A percentile compares a stretch with the other conserved stretches of the same genome.
Evolutionary conservation across 345 rosid species (phyloP).

Genomic region (Populus nigra): DNA sequence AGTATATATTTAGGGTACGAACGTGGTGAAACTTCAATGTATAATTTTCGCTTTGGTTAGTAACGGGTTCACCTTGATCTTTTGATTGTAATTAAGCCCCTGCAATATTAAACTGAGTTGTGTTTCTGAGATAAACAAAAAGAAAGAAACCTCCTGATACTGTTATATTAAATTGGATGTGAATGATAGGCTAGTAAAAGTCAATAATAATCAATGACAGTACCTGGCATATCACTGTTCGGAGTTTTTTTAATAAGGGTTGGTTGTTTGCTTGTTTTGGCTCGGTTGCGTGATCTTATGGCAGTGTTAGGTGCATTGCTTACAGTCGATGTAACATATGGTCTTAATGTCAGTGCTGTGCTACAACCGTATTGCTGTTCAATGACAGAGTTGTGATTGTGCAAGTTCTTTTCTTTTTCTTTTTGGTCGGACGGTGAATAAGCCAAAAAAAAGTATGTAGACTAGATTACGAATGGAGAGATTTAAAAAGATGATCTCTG

Average conservation of each 20-base stretch:
- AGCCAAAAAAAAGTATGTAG: neutral
- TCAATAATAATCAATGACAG: neutral
- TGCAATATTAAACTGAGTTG: neutral
- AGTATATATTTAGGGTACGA: neutral
- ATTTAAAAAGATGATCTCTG: neutral
- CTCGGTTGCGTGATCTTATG: slow-evolving; percentile 39
- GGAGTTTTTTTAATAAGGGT: neutral
- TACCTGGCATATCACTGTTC: neutral
- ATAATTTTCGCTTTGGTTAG: too few species aligned
- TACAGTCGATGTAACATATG: neutral
- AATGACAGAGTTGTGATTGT: neutral
- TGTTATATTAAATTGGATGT: neutral
- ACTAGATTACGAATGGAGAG: neutral
- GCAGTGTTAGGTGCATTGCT: slow-evolving; percentile 34
- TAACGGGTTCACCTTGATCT: too few species aligned
- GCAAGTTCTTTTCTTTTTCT: neutral
- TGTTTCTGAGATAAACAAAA: neutral
- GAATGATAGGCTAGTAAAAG: neutral
- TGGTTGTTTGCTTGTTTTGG: slow-evolving; percentile 20
- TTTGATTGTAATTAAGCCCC: neutral
- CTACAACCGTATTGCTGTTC: neutral
- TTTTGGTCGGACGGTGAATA: neutral
- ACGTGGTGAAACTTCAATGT: too few species aligned
- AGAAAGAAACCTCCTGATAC: neutral
- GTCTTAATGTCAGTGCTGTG: neutral